Evolutionary conservation across 257 asterid species (phyloP).

Genomic region (Gynochthodes officinalis): DNA sequence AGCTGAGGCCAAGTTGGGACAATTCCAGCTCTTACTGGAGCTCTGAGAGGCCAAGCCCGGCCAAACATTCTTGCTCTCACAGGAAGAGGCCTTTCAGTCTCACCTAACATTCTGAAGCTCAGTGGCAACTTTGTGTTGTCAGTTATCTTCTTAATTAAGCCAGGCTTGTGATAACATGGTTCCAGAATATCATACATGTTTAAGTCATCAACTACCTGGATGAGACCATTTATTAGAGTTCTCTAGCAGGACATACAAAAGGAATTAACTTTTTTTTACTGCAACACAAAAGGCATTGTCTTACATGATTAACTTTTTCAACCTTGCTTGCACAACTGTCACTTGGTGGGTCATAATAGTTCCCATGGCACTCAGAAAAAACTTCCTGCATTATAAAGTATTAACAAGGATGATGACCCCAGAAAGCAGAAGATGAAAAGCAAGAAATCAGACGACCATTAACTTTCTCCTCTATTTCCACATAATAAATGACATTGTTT

Average conservation of each 20-base stretch:
- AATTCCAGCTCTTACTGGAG: slow-evolving; percentile 77
- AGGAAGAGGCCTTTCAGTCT: slow-evolving; percentile 80
- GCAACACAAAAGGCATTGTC: slow-evolving; percentile 13
- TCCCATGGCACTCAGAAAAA: slow-evolving; percentile 57
- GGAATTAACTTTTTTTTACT: background rate
- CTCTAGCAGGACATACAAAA: background rate
- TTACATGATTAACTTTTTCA: slow-evolving; percentile 52
- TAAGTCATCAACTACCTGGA: slow-evolving; percentile 56
- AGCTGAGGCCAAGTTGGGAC: slow-evolving; percentile 93
- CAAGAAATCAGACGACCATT: background rate
- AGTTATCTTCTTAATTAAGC: slow-evolving; percentile 30
- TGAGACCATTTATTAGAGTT: slow-evolving; percentile 2
- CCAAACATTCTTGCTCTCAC: slow-evolving; percentile 87
- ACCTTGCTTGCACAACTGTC: slow-evolving; percentile 53
- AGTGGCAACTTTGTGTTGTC: slow-evolving; percentile 47
- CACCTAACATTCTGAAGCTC: slow-evolving; percentile 92
- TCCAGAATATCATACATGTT: slow-evolving; percentile 84
- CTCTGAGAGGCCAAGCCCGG: slow-evolving; percentile 95
- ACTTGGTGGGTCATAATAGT: slow-evolving; percentile 46
- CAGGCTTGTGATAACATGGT: slow-evolving; percentile 73
- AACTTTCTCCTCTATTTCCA: background rate
- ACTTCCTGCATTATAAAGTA: slow-evolving; percentile 45
- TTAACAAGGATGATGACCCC: too few relatives aligned
- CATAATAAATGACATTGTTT: background rate
- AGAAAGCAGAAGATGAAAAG: background rate